These are phyloP conservation scores for Forsythia suspensa DNA, from an alignment of 257 asterid genomes.

Conservation along the genomic window DNA sequence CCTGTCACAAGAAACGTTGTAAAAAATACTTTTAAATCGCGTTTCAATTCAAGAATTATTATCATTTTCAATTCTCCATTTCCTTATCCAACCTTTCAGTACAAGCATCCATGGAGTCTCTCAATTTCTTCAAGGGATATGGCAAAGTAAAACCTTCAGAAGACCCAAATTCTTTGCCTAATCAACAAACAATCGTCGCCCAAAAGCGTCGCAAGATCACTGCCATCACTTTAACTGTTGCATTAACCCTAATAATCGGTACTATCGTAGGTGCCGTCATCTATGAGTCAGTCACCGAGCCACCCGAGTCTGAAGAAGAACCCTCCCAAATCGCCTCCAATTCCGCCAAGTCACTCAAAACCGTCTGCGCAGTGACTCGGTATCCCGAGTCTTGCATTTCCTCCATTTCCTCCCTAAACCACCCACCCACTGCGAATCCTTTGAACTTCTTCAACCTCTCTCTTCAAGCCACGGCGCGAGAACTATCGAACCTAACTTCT, in stretches of 20 bases:
- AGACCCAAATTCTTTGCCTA: slow-evolving; percentile 21
- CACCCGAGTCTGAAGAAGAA: slow-evolving; percentile 22
- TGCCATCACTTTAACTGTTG: slow-evolving; percentile 31
- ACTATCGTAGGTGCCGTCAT: slow-evolving; percentile 35
- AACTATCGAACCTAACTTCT: slow-evolving; percentile 41
- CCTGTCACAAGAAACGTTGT: too few relatives aligned
- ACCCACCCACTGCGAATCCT: slow-evolving; percentile 56
- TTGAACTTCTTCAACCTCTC: slow-evolving; percentile 68
- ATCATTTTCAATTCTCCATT: too few relatives aligned
- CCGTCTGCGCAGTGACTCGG: slow-evolving; percentile 78
- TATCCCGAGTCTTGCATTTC: slow-evolving; percentile 68
- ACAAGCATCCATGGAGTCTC: slow-evolving; percentile 39
- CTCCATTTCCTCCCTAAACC: slow-evolving; percentile 57
- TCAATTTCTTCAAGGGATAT: slow-evolving; percentile 58
- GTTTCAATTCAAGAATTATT: too few relatives aligned
- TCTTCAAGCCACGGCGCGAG: slow-evolving; percentile 43
- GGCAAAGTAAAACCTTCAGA: slow-evolving; percentile 47
- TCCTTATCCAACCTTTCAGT: background rate
- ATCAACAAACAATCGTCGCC: background rate
- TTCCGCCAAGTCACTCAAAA: slow-evolving; percentile 52
- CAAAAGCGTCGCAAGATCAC: slow-evolving; percentile 24
- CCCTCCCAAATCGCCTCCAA: slow-evolving; percentile 35
- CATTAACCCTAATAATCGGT: slow-evolving; percentile 35
- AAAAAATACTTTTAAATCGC: too few relatives aligned
- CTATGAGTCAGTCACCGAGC: slow-evolving; percentile 37